A percentile compares a stretch with the other conserved stretches of the same genome.
phyloP scores from a whole-genome alignment of 164 flowering plant genomes.

The Paratinospora sagittata region DNA sequence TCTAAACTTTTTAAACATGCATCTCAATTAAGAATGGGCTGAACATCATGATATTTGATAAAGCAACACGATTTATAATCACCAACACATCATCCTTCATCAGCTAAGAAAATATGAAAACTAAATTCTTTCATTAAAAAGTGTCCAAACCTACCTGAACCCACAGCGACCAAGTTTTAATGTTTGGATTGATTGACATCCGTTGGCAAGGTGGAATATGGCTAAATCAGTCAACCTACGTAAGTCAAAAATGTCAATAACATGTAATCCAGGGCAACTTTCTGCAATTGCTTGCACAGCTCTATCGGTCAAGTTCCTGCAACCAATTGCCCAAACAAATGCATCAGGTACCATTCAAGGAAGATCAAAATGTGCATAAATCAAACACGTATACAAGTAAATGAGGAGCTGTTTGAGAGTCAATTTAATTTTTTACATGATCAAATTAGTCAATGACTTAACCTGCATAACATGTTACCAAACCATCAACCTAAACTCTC shows the following conservation, averaged over 20 bases:
- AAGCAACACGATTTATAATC: too few species aligned
- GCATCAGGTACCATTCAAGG: neutral
- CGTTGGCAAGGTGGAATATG: constrained; percentile 61
- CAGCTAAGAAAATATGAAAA: neutral
- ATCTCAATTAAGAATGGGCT: too few species aligned
- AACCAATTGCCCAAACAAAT: constrained; percentile 15
- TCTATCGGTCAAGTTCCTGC: constrained; percentile 73
- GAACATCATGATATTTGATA: too few species aligned
- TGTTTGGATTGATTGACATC: constrained; percentile 46
- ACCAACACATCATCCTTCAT: neutral
- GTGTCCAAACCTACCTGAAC: constrained; percentile 54
- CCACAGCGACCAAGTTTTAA: constrained; percentile 50
- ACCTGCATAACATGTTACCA: too few species aligned
- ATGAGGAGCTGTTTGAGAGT: too few species aligned
- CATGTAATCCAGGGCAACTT: constrained; percentile 45
- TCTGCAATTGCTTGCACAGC: constrained; percentile 56
- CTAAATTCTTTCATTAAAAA: neutral
- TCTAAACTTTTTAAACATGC: too few species aligned
- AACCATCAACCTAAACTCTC: too few species aligned
- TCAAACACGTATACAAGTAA: too few species aligned
- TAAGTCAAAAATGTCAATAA: constrained; percentile 56
- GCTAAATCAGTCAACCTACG: constrained; percentile 63
- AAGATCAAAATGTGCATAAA: neutral
- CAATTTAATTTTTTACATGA: too few species aligned
- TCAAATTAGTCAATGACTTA: too few species aligned